Base-by-base conservation (phyloP, 495 filamentous ascomycete species). In the Talaromyces proteolyticus region DNA sequence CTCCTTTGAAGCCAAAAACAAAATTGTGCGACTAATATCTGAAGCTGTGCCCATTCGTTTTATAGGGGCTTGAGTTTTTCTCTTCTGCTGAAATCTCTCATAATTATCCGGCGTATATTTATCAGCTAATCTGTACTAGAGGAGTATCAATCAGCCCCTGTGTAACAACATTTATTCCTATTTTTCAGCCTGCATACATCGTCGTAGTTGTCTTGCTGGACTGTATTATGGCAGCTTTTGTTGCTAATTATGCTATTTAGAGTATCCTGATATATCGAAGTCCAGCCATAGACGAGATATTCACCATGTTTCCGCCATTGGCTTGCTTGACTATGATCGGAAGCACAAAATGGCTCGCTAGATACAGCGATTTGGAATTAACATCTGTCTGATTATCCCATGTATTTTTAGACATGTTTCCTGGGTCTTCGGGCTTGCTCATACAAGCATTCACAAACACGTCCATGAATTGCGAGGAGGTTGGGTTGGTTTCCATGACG, bases 281-380 rank as follows among this genome's bases (percentile, higher is more conserved):
- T 0, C 68, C 74, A n/a, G 72, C 67, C 8, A 79, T 64, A 21
- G 61, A 68, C 11, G 66, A 56, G 39, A 73, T 63, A 42, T 76
- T 74, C 36, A 78, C 58, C 0, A 79, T 57, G 11, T 52, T 54
- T 0, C 73, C 72, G 8, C 29, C 29, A 6, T 53, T 51, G 45
- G 73, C 70, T 36, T 55, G 63, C 57, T 65, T 66, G 19, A 63
- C 68, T 70, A 76, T 78, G 14, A 78, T 63, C 1, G 73, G 72
- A 12, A 77, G 52, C 1, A 72, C 63, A 10, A 69, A 59, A 36
- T 72, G 70, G 49, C 61, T 68, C 38, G 58, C 62, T 6, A 73
- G 64, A 51, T 75, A 80, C 0, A 76, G 67, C 21, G 58, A 67
- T 53, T 76, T 77, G n/a, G 78, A 61, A 45, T 78, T 78, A 17